Conservation (phyloP, 495 filamentous ascomycete species). For the Penicillium dipodomyicola region DNA sequence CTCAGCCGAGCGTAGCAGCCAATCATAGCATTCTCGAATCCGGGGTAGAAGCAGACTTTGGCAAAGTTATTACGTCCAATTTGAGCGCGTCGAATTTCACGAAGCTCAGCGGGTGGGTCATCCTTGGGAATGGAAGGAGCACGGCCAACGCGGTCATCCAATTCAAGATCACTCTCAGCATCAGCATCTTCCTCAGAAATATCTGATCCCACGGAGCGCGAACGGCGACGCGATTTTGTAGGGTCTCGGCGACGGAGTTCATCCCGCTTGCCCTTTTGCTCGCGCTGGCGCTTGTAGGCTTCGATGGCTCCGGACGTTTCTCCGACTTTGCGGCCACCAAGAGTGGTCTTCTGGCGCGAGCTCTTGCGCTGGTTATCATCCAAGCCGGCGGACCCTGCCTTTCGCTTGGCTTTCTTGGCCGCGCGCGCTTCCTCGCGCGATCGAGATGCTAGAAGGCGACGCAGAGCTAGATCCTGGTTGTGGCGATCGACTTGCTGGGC, state of each 20-base stretch:
- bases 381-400: constrained; percentile 69
- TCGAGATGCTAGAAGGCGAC: constrained; percentile 68
- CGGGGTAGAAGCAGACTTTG: constrained; percentile 85
- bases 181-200: constrained; percentile 66
- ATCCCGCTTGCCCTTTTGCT: constrained; percentile 69
- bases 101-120: constrained; percentile 64
- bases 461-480: constrained; percentile 79
- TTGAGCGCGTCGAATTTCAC: constrained; percentile 76
- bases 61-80: constrained; percentile 79
- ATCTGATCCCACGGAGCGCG: constrained; percentile 47
- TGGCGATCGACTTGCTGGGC: constrained; percentile 75
- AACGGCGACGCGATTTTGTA: constrained; percentile 51
- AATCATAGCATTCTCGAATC: constrained; percentile 75
- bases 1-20: constrained; percentile 80
- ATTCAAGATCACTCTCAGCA: constrained; percentile 77
- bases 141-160: constrained; percentile 54
- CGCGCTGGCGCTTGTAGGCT: constrained; percentile 77
- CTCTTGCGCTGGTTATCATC: constrained; percentile 76
- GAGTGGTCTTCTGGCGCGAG: constrained; percentile 73
- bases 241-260: constrained; percentile 68
- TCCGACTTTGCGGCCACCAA: constrained; percentile 74
- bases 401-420: constrained; percentile 74
- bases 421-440: constrained; percentile 58
- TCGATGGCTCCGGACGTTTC: constrained; percentile 76
- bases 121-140: constrained; percentile 46